phyloP scores from a whole-genome alignment of 2,329 filamentous ascomycete genomes.

The Xylariaceae sp. region DNA sequence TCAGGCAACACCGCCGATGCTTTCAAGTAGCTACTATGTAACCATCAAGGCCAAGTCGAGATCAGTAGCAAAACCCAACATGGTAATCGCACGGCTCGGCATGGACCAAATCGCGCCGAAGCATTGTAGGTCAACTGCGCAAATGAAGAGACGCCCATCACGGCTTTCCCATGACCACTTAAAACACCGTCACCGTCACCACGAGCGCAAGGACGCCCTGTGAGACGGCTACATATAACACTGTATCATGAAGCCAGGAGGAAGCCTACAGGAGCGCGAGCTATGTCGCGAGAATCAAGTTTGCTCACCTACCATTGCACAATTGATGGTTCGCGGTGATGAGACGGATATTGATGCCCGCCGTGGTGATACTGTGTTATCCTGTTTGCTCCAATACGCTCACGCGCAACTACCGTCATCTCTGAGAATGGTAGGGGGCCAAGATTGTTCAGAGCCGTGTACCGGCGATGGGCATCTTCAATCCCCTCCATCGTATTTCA shows the following conservation, averaged over 20 bases:
- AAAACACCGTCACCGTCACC: background rate
- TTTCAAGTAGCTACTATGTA: background rate
- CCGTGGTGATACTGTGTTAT: no score
- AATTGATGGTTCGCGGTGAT: no score
- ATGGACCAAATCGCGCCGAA: background rate
- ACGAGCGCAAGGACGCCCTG: constrained; percentile 2
- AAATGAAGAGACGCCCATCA: background rate
- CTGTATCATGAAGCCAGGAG: background rate
- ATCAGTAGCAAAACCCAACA: background rate
- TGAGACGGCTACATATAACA: constrained; percentile 2
- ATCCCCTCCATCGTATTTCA: constrained; percentile 9
- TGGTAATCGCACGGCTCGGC: constrained; percentile 1
- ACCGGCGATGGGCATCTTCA: constrained; percentile 22
- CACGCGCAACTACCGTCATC: no score
- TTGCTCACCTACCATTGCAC: no score
- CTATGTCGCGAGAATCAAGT: background rate
- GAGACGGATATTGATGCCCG: no score
- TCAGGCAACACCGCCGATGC: constrained; percentile 29
- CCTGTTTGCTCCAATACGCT: no score
- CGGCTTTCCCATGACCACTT: no score
- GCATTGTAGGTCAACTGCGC: background rate
- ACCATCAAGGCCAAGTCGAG: background rate
- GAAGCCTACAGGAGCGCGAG: background rate
- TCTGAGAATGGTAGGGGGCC: no score
- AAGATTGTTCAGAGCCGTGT: no score